These are phyloP conservation scores for Maudiozyma turicensis DNA, from an alignment of 805 yeast species.

Conservation along the genomic window DNA sequence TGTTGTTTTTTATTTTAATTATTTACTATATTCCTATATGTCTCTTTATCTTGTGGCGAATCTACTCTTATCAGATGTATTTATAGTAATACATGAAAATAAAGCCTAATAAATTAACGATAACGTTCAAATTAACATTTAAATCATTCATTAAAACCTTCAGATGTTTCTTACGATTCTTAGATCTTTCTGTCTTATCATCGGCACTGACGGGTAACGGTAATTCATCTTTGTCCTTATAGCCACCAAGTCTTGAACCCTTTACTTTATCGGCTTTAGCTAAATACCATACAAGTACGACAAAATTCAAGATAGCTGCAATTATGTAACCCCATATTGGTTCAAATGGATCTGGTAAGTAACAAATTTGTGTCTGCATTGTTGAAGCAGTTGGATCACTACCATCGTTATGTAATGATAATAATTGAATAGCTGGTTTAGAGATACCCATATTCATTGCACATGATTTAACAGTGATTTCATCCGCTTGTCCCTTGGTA, in stretches of 20 bases:
- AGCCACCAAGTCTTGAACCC: neutral
- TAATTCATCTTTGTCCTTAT: constrained; percentile 3
- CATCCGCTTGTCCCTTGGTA: constrained; percentile 38
- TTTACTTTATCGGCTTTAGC: neutral
- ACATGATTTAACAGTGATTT: constrained; percentile 78
- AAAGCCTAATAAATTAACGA: constrained; percentile 4
- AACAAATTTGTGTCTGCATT: constrained; percentile 41
- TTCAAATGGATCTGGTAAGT: constrained; percentile 45
- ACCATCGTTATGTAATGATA: constrained; percentile 50
- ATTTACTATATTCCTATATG: neutral
- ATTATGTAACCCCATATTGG: constrained; percentile 32
- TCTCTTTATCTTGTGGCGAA: neutral
- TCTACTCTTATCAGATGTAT: neutral
- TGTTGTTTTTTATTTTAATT: neutral
- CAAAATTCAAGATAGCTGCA: constrained; percentile 2
- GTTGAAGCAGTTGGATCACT: constrained; percentile 7
- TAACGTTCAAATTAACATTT: neutral
- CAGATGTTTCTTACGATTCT: neutral
- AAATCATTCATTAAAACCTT: constrained; percentile 1
- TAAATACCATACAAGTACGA: neutral
- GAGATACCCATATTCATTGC: constrained; percentile 90
- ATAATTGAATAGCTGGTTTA: constrained; percentile 76
- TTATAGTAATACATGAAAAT: constrained; percentile 4
- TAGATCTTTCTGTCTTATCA: constrained; percentile 1
- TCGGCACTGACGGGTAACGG: constrained; percentile 18